Percentiles rank a stretch among this genome's conserved stretches.
Conservation (phyloP, 257 asterid genomes). For the Solanum pimpinellifolium region DNA sequence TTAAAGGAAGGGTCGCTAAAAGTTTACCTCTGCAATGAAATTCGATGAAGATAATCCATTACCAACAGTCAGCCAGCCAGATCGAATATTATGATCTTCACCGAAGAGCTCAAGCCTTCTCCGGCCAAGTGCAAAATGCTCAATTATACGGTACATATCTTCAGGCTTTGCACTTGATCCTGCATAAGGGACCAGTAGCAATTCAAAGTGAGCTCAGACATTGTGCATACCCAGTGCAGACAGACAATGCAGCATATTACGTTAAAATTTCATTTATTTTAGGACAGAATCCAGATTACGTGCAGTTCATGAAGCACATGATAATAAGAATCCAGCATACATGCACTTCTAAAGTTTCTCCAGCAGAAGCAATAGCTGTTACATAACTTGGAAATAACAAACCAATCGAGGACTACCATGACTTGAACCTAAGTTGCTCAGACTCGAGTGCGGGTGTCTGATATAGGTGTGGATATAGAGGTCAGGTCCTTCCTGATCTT, state of each 20-base stretch:
- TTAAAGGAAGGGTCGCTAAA: neutral
- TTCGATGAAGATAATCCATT: conserved; percentile 82
- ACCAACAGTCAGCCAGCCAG: conserved; percentile 98
- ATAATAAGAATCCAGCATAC: neutral
- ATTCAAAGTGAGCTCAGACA: neutral
- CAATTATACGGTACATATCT: conserved; percentile 91
- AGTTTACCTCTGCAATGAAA: conserved; percentile 67
- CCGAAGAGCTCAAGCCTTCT: conserved; percentile 99
- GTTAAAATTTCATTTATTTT: neutral
- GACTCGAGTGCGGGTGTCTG: neutral
- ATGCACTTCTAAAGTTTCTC: neutral
- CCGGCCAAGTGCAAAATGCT: conserved; percentile 98
- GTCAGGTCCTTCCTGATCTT: neutral
- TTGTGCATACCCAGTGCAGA: neutral
- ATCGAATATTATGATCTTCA: conserved; percentile 92
- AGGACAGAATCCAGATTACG: neutral
- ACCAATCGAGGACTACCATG: neutral
- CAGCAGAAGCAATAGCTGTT: neutral
- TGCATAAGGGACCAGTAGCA: conserved; percentile 12
- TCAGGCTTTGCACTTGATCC: conserved; percentile 98
- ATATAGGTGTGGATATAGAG: neutral
- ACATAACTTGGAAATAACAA: neutral
- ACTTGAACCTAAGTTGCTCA: neutral
- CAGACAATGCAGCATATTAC: neutral
- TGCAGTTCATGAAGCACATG: neutral